Conservation (phyloP, 148 eudicot species). For the Vaccinium macrocarpon region DNA sequence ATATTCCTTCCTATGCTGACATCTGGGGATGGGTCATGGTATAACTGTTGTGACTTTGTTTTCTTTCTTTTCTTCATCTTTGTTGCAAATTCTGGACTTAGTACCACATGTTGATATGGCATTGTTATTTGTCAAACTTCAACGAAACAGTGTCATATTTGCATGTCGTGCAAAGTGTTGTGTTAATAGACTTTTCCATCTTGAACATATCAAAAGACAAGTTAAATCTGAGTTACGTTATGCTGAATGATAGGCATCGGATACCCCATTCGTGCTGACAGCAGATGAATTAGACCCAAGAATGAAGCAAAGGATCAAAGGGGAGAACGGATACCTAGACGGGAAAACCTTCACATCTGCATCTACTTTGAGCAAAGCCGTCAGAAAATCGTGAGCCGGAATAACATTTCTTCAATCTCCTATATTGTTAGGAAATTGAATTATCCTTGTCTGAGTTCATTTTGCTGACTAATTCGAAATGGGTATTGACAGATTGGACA, state of each 20-base stretch:
- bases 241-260: conserved; percentile 60
- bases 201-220: background rate
- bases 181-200: too few species aligned
- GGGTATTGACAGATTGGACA: conserved; percentile 50
- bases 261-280: conserved; percentile 48
- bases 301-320: conserved; percentile 66
- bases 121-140: too few species aligned
- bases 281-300: conserved; percentile 72
- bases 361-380: conserved; percentile 87
- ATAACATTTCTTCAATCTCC: background rate
- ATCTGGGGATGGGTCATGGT: conserved; percentile 99
- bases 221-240: background rate
- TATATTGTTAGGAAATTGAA: background rate
- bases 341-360: conserved; percentile 79
- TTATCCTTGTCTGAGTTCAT: background rate
- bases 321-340: conserved; percentile 77
- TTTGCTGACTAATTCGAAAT: background rate
- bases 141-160: too few species aligned
- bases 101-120: too few species aligned
- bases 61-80: too few species aligned
- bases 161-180: too few species aligned
- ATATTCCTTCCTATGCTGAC: conserved; percentile 93
- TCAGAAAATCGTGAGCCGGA: conserved; percentile 67
- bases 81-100: too few species aligned
- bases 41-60: background rate